Base-by-base conservation (phyloP, 495 filamentous ascomycete genomes). In the Jackrogersella minutella region DNA sequence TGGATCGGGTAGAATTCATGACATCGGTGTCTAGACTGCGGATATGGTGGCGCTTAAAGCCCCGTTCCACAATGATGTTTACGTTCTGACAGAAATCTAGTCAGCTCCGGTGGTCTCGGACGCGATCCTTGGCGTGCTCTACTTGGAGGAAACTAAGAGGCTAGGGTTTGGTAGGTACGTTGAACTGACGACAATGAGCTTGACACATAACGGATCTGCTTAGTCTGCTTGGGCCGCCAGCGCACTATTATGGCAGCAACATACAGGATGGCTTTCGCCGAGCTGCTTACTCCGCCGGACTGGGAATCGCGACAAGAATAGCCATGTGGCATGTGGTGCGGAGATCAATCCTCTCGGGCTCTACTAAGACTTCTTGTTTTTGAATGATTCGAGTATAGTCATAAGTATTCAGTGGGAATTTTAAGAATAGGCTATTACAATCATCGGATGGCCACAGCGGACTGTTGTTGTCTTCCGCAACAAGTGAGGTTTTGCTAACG, bases 371-470 rank as follows among this genome's bases (percentile, higher is more conserved):
- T 54, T 19, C 40, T 28, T 52, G 33, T 10, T 14, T 44, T 44
- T 34, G 16, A 41, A 58, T 24, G 51, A 68, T 36, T 41, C 11
- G 41, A 60, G n/a, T 19, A 41, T 46, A 26, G 13, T 21, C 5
- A 10, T 2, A 22, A 49, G 10, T 22, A 55, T 44, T 26, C 17
- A 21, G 19, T 58, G 47, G 19, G 21, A 17, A 57, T 11, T 21
- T 53, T 22, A 37, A 46, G 52, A 50, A 62, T 64, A 69, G 66
- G 66, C 66, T 69, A 69, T 58, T 64, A 37, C 50, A 31, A 41
- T 19, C n/a, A 30, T 57, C 49, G 54, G 53, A 44, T 26, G 54
- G 53, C 62, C n/a, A 39, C 30, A 28, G 22, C 10, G 44, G 24
- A 44, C 28, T 44, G 43, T 51, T 64, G 24, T 51, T 57, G 14